Evolutionary conservation across 2,329 filamentous ascomycete genomes (phyloP).

Genomic region (Tolypocladium nubicola): DNA sequence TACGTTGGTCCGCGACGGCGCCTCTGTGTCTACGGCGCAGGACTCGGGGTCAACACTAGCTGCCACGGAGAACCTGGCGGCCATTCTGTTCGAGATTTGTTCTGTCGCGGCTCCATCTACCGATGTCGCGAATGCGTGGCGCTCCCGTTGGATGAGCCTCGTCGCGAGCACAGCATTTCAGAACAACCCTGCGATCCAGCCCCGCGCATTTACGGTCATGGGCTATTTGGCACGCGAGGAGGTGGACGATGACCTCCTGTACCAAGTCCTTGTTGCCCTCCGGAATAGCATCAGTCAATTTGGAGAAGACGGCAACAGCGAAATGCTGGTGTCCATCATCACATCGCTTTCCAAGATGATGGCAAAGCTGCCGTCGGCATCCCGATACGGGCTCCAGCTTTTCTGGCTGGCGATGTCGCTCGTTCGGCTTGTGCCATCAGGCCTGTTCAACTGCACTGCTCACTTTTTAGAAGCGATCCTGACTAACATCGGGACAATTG

Average conservation of each 20-base stretch:
- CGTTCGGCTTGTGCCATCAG: constrained; percentile 50
- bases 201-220: constrained; percentile 60
- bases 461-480: constrained; percentile 55
- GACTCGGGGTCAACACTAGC: constrained; percentile 40
- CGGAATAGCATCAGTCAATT: constrained; percentile 55
- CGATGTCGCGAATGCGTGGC: constrained; percentile 58
- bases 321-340: constrained; percentile 60
- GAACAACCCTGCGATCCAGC: constrained; percentile 61
- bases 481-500: constrained; percentile 51
- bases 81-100: constrained; percentile 53
- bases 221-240: constrained; percentile 61
- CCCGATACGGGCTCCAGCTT: constrained; percentile 56
- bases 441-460: constrained; percentile 55
- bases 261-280: constrained; percentile 59
- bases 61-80: constrained; percentile 51
- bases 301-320: constrained; percentile 51
- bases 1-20: constrained; percentile 37
- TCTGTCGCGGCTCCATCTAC: constrained; percentile 51
- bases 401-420: constrained; percentile 63
- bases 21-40: constrained; percentile 42
- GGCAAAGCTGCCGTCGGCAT: constrained; percentile 54
- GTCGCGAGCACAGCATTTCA: constrained; percentile 64
- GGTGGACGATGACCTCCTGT: constrained; percentile 60
- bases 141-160: constrained; percentile 63
- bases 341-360: constrained; percentile 62